Percentiles rank a stretch among this genome's conserved stretches.
Evolutionary conservation across 176 grass and related monocot species (phyloP).

Genomic region (Avena insularis): DNA sequence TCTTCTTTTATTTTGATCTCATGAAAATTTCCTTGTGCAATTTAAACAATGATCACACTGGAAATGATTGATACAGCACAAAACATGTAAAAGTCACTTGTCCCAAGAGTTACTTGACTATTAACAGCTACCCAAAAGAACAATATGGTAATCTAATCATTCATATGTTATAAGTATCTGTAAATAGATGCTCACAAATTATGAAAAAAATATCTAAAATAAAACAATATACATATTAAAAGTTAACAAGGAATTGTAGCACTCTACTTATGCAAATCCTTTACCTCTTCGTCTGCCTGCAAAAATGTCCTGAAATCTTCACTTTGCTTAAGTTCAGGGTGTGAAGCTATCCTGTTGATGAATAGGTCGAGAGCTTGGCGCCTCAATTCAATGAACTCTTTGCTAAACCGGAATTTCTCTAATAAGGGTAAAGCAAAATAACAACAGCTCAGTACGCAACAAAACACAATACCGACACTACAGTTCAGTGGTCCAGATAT

Average conservation of each 20-base stretch:
- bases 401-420: conserved; percentile 96
- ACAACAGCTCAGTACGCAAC: conserved; percentile 1
- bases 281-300: conserved; percentile 98
- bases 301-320: conserved; percentile 91
- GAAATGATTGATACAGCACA: background rate
- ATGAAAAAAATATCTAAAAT: background rate
- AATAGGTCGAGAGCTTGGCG: conserved; percentile 90
- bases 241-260: background rate
- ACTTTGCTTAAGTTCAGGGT: conserved; percentile 89
- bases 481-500: background rate
- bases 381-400: conserved; percentile 97
- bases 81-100: background rate
- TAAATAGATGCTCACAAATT: background rate
- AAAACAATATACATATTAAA: conserved; percentile 9
- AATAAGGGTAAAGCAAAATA: conserved; percentile 42
- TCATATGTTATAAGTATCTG: background rate
- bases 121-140: background rate
- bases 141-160: conserved; percentile 9
- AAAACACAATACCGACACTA: background rate
- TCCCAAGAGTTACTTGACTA: conserved; percentile 11
- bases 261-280: conserved; percentile 14
- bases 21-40: conserved; percentile 1
- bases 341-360: conserved; percentile 93
- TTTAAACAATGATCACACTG: conserved; percentile 32
- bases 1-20: conserved; percentile 3